Conservation (phyloP, 176 grass and related monocot species). For the Poa pratensis region DNA sequence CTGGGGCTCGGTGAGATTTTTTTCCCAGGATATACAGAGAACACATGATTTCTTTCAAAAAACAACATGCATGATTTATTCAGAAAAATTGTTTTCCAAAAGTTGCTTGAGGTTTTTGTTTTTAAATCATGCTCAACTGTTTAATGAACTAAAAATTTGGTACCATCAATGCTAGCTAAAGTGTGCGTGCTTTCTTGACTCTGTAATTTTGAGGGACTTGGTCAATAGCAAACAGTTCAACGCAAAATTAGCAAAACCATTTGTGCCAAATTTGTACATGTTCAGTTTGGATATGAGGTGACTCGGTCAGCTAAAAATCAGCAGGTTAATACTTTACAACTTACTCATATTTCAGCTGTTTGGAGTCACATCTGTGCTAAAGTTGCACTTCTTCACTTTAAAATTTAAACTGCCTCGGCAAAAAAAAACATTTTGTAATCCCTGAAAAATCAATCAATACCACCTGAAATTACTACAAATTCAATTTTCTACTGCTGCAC, state of each 20-base stretch:
- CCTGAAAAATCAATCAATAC: neutral
- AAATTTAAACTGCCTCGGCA: too few species aligned
- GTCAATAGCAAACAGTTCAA: conserved; percentile 4
- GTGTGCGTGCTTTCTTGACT: neutral
- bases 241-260: neutral
- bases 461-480: too few species aligned
- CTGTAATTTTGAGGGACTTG: neutral
- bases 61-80: neutral
- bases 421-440: neutral
- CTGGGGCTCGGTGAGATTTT: conserved; percentile 68
- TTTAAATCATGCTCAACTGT: neutral
- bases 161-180: neutral
- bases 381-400: neutral
- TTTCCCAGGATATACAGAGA: neutral
- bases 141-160: neutral
- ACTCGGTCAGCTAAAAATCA: neutral
- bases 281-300: neutral
- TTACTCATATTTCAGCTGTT: neutral
- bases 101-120: neutral
- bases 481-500: neutral
- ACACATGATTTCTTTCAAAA: neutral
- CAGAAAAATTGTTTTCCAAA: neutral
- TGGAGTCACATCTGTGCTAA: neutral
- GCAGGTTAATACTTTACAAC: neutral
- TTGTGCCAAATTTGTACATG: neutral